Conservation (phyloP, 2,329 filamentous ascomycete genomes). For the Cercospora zeina region DNA sequence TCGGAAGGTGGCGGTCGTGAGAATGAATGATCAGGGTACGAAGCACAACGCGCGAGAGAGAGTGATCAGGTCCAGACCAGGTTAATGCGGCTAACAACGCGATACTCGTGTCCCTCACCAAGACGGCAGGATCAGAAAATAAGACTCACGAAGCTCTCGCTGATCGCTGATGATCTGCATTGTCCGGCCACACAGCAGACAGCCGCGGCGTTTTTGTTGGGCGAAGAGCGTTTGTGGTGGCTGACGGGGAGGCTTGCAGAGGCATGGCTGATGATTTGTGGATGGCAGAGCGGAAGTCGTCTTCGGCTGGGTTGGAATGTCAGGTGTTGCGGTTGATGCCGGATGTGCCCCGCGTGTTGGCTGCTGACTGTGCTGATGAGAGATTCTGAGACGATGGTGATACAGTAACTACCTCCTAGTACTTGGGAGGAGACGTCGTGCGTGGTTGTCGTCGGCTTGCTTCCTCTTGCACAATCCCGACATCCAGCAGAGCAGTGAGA, state of each 20-base stretch:
- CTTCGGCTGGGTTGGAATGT: neutral
- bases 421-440: neutral
- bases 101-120: slow-evolving; percentile 1
- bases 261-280: slow-evolving; percentile 2
- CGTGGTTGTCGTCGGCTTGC: neutral
- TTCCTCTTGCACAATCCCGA: neutral
- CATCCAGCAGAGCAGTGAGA: neutral
- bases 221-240: neutral
- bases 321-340: slow-evolving; percentile 2
- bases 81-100: neutral
- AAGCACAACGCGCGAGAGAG: neutral
- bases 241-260: slow-evolving; percentile 4
- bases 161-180: slow-evolving; percentile 8
- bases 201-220: neutral
- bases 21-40: neutral
- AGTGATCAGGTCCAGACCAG: neutral
- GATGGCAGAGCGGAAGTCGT: neutral
- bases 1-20: neutral
- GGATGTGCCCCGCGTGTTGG: neutral
- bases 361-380: slow-evolving; percentile 8
- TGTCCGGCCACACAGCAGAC: slow-evolving; percentile 5
- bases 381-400: neutral
- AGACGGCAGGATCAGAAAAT: slow-evolving; percentile 6
- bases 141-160: slow-evolving; percentile 1
- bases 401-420: no score